Evolutionary conservation across 2,329 filamentous ascomycete species (phyloP).

Genomic region (Peltaster fructicola): DNA sequence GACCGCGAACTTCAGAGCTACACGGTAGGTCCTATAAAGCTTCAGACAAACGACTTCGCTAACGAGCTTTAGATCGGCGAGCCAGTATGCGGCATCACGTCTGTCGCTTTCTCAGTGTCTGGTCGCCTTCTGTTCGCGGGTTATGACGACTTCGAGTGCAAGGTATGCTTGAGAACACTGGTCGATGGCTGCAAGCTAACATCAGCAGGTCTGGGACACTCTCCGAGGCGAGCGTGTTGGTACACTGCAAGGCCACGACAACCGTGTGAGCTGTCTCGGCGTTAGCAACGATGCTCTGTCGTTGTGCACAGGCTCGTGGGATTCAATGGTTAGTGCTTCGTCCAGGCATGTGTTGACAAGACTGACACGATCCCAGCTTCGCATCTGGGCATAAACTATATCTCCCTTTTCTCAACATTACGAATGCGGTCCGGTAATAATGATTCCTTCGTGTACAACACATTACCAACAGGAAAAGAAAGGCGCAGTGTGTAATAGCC

Average conservation of each 20-base stretch:
- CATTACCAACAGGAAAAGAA: slow-evolving; percentile 2
- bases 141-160: slow-evolving; percentile 99
- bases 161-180: slow-evolving; percentile 41
- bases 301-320: slow-evolving; percentile 98
- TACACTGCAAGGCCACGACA: slow-evolving; percentile 91
- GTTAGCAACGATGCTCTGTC: slow-evolving; percentile 99
- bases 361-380: slow-evolving; percentile 21
- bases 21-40: slow-evolving; percentile 31
- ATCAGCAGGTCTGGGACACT: slow-evolving; percentile 78
- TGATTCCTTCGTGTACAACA: slow-evolving; percentile 4
- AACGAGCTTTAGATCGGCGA: slow-evolving; percentile 86
- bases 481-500: slow-evolving; percentile 2
- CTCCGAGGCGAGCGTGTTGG: slow-evolving; percentile 94
- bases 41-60: slow-evolving; percentile 5
- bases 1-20: slow-evolving; percentile 62
- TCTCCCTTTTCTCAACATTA: too few species aligned
- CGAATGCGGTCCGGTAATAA: slow-evolving; percentile 3
- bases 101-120: slow-evolving; percentile 92
- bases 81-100: slow-evolving; percentile 94
- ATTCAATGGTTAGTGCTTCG: slow-evolving; percentile 65
- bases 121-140: slow-evolving; percentile 88
- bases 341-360: slow-evolving; percentile 8
- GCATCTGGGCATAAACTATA: slow-evolving; percentile 31
- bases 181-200: slow-evolving; percentile 9
- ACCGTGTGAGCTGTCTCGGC: slow-evolving; percentile 94